phyloP scores from a whole-genome alignment of 139 green algal species.

The Nannochloris sp. region DNA sequence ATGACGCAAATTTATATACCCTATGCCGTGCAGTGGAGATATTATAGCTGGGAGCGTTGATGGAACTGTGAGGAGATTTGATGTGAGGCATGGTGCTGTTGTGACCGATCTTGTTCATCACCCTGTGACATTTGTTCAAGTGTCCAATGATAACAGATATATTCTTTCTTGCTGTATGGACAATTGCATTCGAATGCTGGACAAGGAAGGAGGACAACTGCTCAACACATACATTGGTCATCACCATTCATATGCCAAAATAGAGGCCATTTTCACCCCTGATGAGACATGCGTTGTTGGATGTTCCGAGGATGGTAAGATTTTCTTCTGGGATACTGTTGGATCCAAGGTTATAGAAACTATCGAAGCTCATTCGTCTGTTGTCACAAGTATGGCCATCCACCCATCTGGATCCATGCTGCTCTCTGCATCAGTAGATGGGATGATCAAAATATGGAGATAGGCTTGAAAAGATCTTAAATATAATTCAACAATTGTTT shows the following conservation, averaged over 20 bases:
- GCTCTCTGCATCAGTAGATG: slow-evolving; percentile 67
- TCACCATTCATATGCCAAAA: slow-evolving; percentile 46
- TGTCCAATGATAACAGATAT: slow-evolving; percentile 36
- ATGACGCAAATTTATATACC: no score
- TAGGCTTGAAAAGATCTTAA: neutral
- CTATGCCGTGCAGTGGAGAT: slow-evolving; percentile 19
- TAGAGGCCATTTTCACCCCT: slow-evolving; percentile 67
- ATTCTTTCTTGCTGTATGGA: slow-evolving; percentile 73
- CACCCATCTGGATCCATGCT: slow-evolving; percentile 59
- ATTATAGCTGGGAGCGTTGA: slow-evolving; percentile 79
- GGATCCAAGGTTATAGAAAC: slow-evolving; percentile 40
- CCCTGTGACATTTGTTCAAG: slow-evolving; percentile 49
- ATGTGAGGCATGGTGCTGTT: slow-evolving; percentile 66
- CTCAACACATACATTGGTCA: slow-evolving; percentile 74
- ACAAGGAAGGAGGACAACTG: slow-evolving; percentile 53
- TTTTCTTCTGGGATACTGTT: slow-evolving; percentile 84
- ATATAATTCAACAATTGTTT: neutral
- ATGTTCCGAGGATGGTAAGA: slow-evolving; percentile 63
- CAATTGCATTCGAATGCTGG: slow-evolving; percentile 50
- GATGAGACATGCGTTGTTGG: slow-evolving; percentile 65
- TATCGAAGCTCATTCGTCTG: slow-evolving; percentile 57
- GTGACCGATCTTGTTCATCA: slow-evolving; percentile 64
- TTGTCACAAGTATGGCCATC: slow-evolving; percentile 61
- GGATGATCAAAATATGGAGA: slow-evolving; percentile 65
- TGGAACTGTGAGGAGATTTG: slow-evolving; percentile 75